Evolutionary conservation across 2,329 filamentous ascomycete species (phyloP).

Genomic region (Curvularia eragrostidis): DNA sequence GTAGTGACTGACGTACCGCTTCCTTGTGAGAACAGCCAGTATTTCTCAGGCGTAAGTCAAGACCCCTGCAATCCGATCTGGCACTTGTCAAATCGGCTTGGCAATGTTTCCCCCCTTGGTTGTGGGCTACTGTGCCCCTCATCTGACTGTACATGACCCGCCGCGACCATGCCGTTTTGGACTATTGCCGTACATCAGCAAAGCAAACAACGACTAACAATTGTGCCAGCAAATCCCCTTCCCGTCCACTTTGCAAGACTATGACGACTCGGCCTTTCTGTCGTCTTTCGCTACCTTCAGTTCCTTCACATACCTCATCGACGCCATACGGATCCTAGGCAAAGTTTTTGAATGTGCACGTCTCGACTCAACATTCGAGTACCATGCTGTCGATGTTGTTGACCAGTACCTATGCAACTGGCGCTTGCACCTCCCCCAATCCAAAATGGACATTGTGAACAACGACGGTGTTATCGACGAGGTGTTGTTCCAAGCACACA

Average conservation of each 20-base stretch:
- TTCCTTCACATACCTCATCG: constrained; percentile 84
- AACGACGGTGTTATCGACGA: constrained; percentile 76
- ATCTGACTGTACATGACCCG: constrained; percentile 7
- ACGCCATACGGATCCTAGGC: constrained; percentile 79
- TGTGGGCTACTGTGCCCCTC: constrained; percentile 2
- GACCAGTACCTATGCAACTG: constrained; percentile 74
- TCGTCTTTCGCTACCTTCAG: constrained; percentile 76
- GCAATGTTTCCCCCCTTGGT: constrained; percentile 21
- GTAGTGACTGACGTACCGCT: constrained; percentile 72
- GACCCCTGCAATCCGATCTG: constrained; percentile 2
- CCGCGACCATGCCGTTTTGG: constrained; percentile 5
- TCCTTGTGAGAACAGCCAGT: constrained; percentile 84
- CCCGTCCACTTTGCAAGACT: constrained; percentile 68
- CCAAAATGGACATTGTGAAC: constrained; percentile 72
- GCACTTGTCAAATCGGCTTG: constrained; percentile 17
- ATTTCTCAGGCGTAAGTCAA: constrained; percentile 51
- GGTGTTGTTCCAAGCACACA: constrained; percentile 89
- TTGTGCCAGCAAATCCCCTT: constrained; percentile 44
- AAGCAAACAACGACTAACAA: constrained; percentile 6
- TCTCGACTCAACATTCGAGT: constrained; percentile 46
- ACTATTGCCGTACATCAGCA: neutral
- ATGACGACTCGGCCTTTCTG: constrained; percentile 77
- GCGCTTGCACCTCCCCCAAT: constrained; percentile 76
- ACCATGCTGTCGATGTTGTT: constrained; percentile 60
- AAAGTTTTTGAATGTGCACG: constrained; percentile 67